Evolutionary conservation across 2,329 filamentous ascomycete genomes (phyloP).

Genomic region (Trichoderma semiorbis): DNA sequence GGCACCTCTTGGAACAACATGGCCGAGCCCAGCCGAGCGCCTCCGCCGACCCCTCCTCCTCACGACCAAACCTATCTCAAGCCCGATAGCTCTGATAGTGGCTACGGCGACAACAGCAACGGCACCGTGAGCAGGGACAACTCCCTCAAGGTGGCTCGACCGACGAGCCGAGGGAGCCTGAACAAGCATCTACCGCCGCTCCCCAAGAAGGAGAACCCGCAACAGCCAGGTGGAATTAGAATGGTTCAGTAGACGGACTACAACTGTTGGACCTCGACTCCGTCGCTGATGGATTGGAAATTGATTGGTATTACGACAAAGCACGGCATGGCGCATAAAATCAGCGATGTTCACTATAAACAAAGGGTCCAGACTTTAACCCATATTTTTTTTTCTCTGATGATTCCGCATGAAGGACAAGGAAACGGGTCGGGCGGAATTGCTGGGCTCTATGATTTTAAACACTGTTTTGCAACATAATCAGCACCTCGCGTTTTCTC

Average conservation of each 20-base stretch:
- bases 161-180: slow-evolving; percentile 53
- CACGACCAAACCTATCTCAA: slow-evolving; percentile 33
- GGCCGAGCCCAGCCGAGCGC: slow-evolving; percentile 44
- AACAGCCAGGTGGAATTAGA: slow-evolving; percentile 29
- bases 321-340: slow-evolving; percentile 20
- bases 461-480: slow-evolving; percentile 19
- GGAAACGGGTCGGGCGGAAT: slow-evolving; percentile 19
- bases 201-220: slow-evolving; percentile 37
- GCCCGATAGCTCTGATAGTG: slow-evolving; percentile 47
- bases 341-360: slow-evolving; percentile 19
- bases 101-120: slow-evolving; percentile 40
- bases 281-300: slow-evolving; percentile 21
- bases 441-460: slow-evolving; percentile 18
- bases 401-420: slow-evolving; percentile 21
- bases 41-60: slow-evolving; percentile 37
- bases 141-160: slow-evolving; percentile 31
- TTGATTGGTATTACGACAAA: slow-evolving; percentile 20
- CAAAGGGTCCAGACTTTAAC: slow-evolving; percentile 8
- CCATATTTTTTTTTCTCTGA: slow-evolving; percentile 15
- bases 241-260: slow-evolving; percentile 31
- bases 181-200: slow-evolving; percentile 60
- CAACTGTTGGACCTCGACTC: slow-evolving; percentile 18
- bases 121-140: slow-evolving; percentile 30
- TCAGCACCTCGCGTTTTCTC: slow-evolving; percentile 12
- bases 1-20: slow-evolving; percentile 40